Base-by-base conservation (phyloP, 140 eudicot species). In the Erigeron philadelphicus region DNA sequence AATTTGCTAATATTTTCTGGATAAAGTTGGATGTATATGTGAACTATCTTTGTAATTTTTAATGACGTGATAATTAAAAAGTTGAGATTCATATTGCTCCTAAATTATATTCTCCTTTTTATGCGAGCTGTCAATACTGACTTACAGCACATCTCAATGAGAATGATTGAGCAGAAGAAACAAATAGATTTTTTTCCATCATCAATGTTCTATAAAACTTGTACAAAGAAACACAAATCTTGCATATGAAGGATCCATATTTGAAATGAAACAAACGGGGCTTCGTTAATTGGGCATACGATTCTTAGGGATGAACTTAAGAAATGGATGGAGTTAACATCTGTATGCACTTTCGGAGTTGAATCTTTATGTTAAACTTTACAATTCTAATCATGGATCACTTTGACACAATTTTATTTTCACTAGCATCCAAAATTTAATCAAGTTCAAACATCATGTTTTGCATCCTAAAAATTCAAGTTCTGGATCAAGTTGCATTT, bases 1-100 rank as follows among this genome's bases (percentile, higher is more conserved):
- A 49, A 50, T 31, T 57, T 64, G 10, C 48, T 74, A 46, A 35
- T 72, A 49, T 69, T 67, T 67, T 58, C 19, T 78, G 62, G 50
- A 68, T 48, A 18, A 64, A 66, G 40, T 21, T 40, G 64, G 15
- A 62, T 67, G 46, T 58, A 41, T 64, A 4, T 35, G 41, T 40
- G 4, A 25, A 9, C 48, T 65, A n/a, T 13, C 25, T 21, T 21
- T 21, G 25, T 21, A 21, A 21, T 21, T 0, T 21, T 21, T 21
- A 21, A 0, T 21, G 25, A 21, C 25, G 25, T 21, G 25, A 11
- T 43, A 18, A 43, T 21, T 21, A 9, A 18, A 8, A 41, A 16
- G 25, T 5, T 56, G 8, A 19, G 17, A 2, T 46, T 21, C 21
- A 11, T 49, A 49, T 13, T 50, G 25, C 21, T 2, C 7, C 3